Base-by-base conservation (phyloP, 129 eudicot genomes). In the Flaveria sonorensis region DNA sequence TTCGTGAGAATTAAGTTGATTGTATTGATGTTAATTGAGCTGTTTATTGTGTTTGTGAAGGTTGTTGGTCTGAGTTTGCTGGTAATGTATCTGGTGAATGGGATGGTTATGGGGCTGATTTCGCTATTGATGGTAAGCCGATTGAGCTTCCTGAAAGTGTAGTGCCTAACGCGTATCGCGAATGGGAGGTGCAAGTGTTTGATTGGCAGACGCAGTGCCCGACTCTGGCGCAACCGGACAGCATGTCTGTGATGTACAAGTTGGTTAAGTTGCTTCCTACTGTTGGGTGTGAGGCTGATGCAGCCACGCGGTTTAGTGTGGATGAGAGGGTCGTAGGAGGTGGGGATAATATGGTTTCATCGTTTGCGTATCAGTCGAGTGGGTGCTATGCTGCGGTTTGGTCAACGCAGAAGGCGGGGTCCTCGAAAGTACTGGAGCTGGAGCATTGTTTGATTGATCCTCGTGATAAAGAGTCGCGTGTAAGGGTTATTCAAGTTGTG, bases 171-270 rank as follows among this genome's bases (percentile, higher is more conserved):
- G 99, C 97, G 40, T 92, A 84, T 68, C 72, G 97, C 40, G 99
- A 91, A 69, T 91, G 97, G 97, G 99, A 95, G 78, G 96, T 95
- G 26, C 77, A 81, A 78, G 99, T 95, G 6, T 89, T 86, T 24
- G 99, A 95, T 81, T 95, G 99, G 99, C 99, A 89, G 71, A 95
- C 97, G 19, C 99, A 95, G 57, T 95, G 97, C 81, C 97, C 97
- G 1, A 94, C 97, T 53, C 86, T 92, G 1, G 97, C 97, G 16
- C 88, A 81, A 28, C 80, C 85, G 10, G 76, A 83, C 10, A 72
- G 78, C 68, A 16, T 66, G 4, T 66, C 83, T 20, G 83, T 85
- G 36, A 50, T 79, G 14, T 95, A 91, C 86, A 95, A 89, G 70
- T 64, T 83, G 53, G 73, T 95, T 15, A 89, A 81, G 77, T 83